Evolutionary conservation across 345 rosid genomes (phyloP).

Genomic region (Salix dunnii): DNA sequence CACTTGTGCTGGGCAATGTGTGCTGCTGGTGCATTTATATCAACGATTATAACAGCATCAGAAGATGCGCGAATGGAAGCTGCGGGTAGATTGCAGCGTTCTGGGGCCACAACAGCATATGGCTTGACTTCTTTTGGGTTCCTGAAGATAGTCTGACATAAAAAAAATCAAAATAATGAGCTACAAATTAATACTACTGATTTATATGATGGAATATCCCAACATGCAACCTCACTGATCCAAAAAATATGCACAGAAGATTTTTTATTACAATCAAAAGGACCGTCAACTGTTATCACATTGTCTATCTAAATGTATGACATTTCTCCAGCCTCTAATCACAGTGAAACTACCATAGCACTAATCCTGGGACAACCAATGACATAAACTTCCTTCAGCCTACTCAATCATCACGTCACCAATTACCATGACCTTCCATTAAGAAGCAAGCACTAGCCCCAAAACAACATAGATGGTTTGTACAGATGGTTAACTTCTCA

Average conservation of each 20-base stretch:
- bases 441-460: background rate
- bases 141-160: conserved; percentile 82
- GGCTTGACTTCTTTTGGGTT: conserved; percentile 84
- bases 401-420: background rate
- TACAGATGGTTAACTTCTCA: background rate
- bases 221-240: background rate
- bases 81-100: conserved; percentile 95
- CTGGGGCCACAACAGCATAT: conserved; percentile 69
- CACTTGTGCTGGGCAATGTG: conserved; percentile 85
- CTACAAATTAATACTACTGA: background rate
- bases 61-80: conserved; percentile 85
- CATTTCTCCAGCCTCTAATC: background rate
- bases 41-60: conserved; percentile 73
- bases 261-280: background rate
- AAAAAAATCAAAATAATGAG: conserved; percentile 9
- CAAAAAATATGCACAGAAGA: background rate
- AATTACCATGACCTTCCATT: background rate
- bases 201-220: background rate
- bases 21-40: conserved; percentile 86
- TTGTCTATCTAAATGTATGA: background rate
- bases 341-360: background rate
- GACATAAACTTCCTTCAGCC: background rate
- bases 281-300: background rate
- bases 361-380: background rate
- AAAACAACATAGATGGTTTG: background rate